Conservation (phyloP, 768 basidiomycete species). For the Asterophora lycoperdoides region DNA sequence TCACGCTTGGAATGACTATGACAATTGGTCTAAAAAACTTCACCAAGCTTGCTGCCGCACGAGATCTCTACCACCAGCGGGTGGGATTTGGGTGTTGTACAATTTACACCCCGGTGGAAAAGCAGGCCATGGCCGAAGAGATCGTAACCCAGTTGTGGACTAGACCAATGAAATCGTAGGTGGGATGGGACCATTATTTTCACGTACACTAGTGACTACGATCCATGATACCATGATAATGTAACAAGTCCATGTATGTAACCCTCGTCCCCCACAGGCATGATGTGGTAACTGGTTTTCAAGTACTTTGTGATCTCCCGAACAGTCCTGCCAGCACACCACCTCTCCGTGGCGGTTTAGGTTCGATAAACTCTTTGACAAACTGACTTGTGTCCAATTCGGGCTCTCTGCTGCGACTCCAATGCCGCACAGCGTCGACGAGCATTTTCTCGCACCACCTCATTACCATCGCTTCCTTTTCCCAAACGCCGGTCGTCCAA, state of each 20-base stretch:
- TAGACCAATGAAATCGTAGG: background rate
- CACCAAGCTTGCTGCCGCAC: constrained; percentile 29
- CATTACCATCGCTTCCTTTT: constrained; percentile 57
- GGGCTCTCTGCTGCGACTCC: constrained; percentile 27
- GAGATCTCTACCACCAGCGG: constrained; percentile 28
- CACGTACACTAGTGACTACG: background rate
- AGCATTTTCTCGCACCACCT: constrained; percentile 55
- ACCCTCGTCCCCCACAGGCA: background rate
- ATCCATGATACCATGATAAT: background rate
- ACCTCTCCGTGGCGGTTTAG: background rate
- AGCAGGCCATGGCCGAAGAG: constrained; percentile 8
- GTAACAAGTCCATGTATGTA: background rate
- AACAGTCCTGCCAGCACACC: constrained; percentile 7
- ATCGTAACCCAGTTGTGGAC: constrained; percentile 1
- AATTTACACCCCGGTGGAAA: background rate
- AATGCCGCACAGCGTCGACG: constrained; percentile 42
- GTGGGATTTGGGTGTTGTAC: constrained; percentile 17
- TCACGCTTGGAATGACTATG: constrained; percentile 31
- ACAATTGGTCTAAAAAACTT: constrained; percentile 30
- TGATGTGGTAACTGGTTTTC: no score
- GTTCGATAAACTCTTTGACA: constrained; percentile 23
- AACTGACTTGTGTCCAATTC: constrained; percentile 24
- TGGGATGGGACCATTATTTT: background rate
- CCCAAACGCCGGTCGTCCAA: constrained; percentile 71
- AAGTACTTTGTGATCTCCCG: constrained; percentile 4